Percentiles rank a stretch among this genome's conserved stretches.
These are phyloP conservation scores for Vanrija sp. DNA, from an alignment of 1,284 basidiomycete species.

Conservation along the genomic window DNA sequence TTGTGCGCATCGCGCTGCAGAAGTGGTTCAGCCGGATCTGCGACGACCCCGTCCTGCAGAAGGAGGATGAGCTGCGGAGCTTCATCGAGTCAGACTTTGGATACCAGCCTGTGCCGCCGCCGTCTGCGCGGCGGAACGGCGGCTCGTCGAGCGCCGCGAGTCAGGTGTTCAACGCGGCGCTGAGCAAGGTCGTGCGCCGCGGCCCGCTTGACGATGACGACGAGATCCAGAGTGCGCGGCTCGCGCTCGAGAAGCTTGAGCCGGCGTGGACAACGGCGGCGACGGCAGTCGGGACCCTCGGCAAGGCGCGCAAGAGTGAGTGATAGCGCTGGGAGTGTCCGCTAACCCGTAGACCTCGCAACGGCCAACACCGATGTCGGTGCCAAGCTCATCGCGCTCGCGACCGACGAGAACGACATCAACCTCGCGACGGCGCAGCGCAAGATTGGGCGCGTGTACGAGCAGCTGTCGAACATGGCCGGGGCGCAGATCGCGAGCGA, in stretches of 20 bases:
- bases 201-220: constrained; percentile 52
- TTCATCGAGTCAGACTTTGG: constrained; percentile 96
- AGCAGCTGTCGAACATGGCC: constrained; percentile 75
- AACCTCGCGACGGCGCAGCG: constrained; percentile 72
- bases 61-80: constrained; percentile 83
- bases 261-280: constrained; percentile 83
- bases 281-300: constrained; percentile 76
- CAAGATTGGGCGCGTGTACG: constrained; percentile 78
- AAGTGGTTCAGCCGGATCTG: constrained; percentile 85
- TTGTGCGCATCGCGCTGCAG: constrained; percentile 87
- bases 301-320: constrained; percentile 63
- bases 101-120: constrained; percentile 58
- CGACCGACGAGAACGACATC: constrained; percentile 78
- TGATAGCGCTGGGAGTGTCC: constrained; percentile 29
- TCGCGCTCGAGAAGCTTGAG: constrained; percentile 83
- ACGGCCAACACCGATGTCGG: constrained; percentile 76
- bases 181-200: constrained; percentile 45
- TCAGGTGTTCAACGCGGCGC: constrained; percentile 39
- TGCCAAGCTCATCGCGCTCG: constrained; percentile 78
- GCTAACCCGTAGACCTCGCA: constrained; percentile 54
- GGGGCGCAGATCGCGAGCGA: constrained; percentile 80
- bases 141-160: constrained; percentile 58
- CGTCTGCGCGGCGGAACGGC: constrained; percentile 45
- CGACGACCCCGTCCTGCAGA: constrained; percentile 76
- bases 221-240: constrained; percentile 78